Evolutionary conservation across 2,329 filamentous ascomycete genomes (phyloP).

Genomic region (Pyricularia grisea): DNA sequence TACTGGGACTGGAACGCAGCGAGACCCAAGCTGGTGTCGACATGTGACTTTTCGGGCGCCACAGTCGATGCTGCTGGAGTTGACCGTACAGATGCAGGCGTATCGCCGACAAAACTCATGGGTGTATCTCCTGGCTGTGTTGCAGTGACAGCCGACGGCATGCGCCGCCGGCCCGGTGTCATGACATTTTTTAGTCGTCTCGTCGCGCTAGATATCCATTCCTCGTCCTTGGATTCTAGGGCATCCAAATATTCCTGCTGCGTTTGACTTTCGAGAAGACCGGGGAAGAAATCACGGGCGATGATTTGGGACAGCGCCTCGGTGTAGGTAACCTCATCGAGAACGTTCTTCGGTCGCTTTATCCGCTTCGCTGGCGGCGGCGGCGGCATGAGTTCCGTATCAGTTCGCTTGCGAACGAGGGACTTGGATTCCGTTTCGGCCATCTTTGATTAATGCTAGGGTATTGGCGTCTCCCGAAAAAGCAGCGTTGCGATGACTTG

Average conservation of each 20-base stretch:
- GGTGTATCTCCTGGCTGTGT: constrained; percentile 43
- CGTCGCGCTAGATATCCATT: constrained; percentile 79
- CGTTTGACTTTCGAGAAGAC: constrained; percentile 72
- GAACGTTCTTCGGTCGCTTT: constrained; percentile 76
- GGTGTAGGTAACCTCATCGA: constrained; percentile 92
- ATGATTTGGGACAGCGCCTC: constrained; percentile 89
- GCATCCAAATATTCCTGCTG: constrained; percentile 92
- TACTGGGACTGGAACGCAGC: constrained; percentile 84
- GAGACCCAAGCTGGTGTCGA: constrained; percentile 73
- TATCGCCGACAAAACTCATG: constrained; percentile 60
- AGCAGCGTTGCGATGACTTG: not conserved
- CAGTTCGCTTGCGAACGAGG: constrained; percentile 58
- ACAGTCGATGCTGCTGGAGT: constrained; percentile 18
- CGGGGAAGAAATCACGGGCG: constrained; percentile 92
- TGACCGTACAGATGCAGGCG: constrained; percentile 47
- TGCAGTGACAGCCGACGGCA: constrained; percentile 17
- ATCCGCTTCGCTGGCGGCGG: constrained; percentile 80
- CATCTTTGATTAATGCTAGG: not conserved
- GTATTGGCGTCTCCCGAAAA: not conserved
- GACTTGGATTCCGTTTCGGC: constrained; percentile 35
- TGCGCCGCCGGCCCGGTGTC: constrained; percentile 57
- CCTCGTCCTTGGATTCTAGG: constrained; percentile 71
- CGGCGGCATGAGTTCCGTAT: constrained; percentile 75
- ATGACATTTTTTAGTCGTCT: constrained; percentile 66
- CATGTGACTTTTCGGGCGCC: constrained; percentile 29